Percentiles rank a stretch among this genome's conserved stretches.
Conservation (phyloP, 2,329 filamentous ascomycete genomes). For the Colletotrichum sp. region DNA sequence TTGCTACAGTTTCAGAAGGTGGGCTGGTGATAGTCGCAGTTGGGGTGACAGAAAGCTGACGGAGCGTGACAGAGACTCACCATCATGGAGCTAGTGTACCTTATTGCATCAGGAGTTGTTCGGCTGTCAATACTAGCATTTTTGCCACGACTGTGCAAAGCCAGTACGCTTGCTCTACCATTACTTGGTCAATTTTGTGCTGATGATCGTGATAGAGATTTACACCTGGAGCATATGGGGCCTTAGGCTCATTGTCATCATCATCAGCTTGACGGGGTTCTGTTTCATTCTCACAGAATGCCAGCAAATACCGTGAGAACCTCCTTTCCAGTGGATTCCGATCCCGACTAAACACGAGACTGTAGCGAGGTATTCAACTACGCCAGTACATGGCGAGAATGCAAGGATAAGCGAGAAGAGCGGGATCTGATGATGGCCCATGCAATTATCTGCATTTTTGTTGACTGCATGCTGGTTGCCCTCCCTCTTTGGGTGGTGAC, state of each 20-base stretch:
- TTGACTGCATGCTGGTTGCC: constrained; percentile 38
- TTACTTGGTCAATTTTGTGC: not conserved
- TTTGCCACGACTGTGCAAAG: constrained; percentile 36
- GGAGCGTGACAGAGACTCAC: not conserved
- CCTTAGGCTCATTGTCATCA: constrained; percentile 15
- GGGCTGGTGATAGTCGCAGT: not conserved
- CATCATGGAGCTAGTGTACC: constrained; percentile 27
- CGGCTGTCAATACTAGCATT: constrained; percentile 39
- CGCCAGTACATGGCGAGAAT: constrained; percentile 23
- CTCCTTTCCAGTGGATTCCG: no score
- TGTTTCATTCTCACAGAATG: constrained; percentile 25
- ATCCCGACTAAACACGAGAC: not conserved
- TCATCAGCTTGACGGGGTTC: constrained; percentile 23
- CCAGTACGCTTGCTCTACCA: constrained; percentile 26
- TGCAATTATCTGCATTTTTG: constrained; percentile 32
- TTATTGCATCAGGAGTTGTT: constrained; percentile 35
- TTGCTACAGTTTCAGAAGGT: constrained; percentile 11
- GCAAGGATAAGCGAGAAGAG: constrained; percentile 26
- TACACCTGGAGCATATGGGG: constrained; percentile 13
- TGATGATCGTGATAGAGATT: not conserved
- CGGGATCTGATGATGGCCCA: constrained; percentile 37
- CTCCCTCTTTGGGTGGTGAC: constrained; percentile 42
- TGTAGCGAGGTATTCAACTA: constrained; percentile 14
- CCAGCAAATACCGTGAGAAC: constrained; percentile 24
- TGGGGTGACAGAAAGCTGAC: not conserved